These are phyloP conservation scores for Ilex paraguariensis DNA, from an alignment of 305 asterid species.

Conservation along the genomic window DNA sequence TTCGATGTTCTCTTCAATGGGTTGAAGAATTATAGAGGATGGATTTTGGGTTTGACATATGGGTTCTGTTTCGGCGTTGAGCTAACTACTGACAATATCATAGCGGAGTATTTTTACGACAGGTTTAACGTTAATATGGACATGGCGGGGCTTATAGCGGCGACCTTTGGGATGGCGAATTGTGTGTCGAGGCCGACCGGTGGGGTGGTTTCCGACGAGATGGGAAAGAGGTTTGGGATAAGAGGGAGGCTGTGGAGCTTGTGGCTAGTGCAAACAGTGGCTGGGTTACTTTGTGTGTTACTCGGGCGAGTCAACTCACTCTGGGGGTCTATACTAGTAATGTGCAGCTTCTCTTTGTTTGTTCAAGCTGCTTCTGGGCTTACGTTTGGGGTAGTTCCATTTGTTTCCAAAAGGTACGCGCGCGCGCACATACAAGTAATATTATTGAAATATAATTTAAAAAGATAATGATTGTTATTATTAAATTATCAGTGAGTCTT, in stretches of 20 bases:
- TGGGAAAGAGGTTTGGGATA: constrained; percentile 58
- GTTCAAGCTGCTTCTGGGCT: constrained; percentile 72
- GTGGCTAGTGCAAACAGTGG: constrained; percentile 50
- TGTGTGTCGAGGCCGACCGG: constrained; percentile 55
- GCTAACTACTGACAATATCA: constrained; percentile 49
- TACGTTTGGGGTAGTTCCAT: constrained; percentile 62
- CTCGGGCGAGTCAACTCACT: constrained; percentile 36
- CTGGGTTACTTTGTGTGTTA: constrained; percentile 35
- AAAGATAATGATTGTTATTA: too few relatives aligned
- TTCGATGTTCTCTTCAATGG: constrained; percentile 26
- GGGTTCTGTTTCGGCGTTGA: constrained; percentile 60
- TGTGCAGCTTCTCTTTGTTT: constrained; percentile 45
- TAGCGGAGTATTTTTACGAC: constrained; percentile 49
- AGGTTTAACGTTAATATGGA: constrained; percentile 35
- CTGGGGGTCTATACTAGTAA: constrained; percentile 44
- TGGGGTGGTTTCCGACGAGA: constrained; percentile 46
- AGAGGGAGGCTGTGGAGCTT: constrained; percentile 65
- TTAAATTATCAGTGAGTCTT: too few relatives aligned
- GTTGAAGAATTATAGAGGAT: constrained; percentile 44
- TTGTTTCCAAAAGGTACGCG: constrained; percentile 54
- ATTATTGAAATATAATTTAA: too few relatives aligned
- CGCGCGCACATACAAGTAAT: too few relatives aligned
- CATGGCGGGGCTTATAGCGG: constrained; percentile 54
- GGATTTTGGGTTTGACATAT: constrained; percentile 44
- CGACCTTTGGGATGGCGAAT: constrained; percentile 59